Evolutionary conservation across 2,329 filamentous ascomycete genomes (phyloP), one percentile per base, ranked within the genome.

Genomic region (Neurospora sp.): DNA sequence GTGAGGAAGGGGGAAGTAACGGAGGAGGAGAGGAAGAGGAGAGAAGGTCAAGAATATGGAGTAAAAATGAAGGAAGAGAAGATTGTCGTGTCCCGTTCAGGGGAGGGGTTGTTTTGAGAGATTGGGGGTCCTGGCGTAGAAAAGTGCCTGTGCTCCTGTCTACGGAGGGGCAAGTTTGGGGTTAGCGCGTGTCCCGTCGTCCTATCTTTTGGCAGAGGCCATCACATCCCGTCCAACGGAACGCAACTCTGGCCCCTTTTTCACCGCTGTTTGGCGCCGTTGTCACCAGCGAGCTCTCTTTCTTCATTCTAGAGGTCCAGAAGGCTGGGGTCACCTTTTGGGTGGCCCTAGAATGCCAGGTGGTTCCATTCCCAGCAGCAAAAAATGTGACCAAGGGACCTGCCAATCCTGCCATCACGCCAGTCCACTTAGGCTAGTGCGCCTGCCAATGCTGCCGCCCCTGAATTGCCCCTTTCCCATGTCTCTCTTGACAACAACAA

Each of bases 1-100:
- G 52, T 67, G 11, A 73, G 72, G 68, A 75, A 73, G 33, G 6
- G 38, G 8, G 40, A 37, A 41, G 23, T 40, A 12, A 23, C 57
- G 17, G 37, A 57, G 28, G 66, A 23, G 43, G 66, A 17, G 43
- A 23, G 38, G 17, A 68, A n/a, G 38, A 15, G 39, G 33, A 37
- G 17, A 37, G 41, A 46, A 66, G 70, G 23, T 41, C 28, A 12
- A 62, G 37, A 23, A 46, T 8, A 46, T 19, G 23, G 67, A 62
- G 67, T n/a, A 4, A 52, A 52, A 52, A 52, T 4, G 23, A 62
- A 62, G 52, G 23, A 33, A 33, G 23, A 62, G 23, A 62, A 62
- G 52, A 62, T 62, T 62, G 28, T 17, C 52, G 52, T 62, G 52
- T 43, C 15, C 38, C 52, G 52, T 62, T 36, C 52, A 62, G 52